Base-by-base conservation (phyloP, 306 rosid genomes). In the Quercus berberidifolia region DNA sequence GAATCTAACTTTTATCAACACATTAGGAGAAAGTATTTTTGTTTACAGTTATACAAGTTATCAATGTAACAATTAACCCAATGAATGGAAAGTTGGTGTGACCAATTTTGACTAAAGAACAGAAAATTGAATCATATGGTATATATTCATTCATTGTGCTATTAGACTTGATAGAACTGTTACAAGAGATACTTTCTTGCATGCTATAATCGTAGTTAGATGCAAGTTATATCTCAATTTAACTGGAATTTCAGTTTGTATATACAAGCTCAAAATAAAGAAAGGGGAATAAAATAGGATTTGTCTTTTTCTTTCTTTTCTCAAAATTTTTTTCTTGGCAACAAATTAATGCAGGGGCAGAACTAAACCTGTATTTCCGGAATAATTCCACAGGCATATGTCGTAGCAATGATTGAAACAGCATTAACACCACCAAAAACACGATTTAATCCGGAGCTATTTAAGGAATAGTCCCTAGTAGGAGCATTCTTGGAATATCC, bases 341-440 rank as follows among this genome's bases (percentile, higher is more conserved):
- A 23, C 26, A 72, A 46, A 56, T 60, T 19, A 33, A 15, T 21
- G 63, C 3, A 52, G 41, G 19, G 6, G 15, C 55, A 55, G 4
- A 12, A 76, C 70, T 23, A n/a, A 2, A 93, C 98, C 88, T 92
- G 98, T 51, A 94, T 90, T 83, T 94, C 97, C 5, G 98, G 94
- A 70, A 94, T 79, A 57, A 94, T 92, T 79, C 97, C 97, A 82
- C 92, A 83, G 3, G 92, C 96, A 68, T 87, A 94, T 13, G 87
- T 59, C 15, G 94, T 90, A 7, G 90, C 81, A 11, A 92, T 92
- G 82, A 92, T 94, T 15, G 96, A 88, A 74, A 94, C 88, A 9
- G 91, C 94, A 35, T 92, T 88, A 84, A 88, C 90, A 81, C 81
- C 86, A 69, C 87, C 88, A 71, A 94, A 87, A 38, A 84, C 57